These are phyloP conservation scores for Solanum gracilifrons DNA, from an alignment of 257 asterid species.

Conservation along the genomic window DNA sequence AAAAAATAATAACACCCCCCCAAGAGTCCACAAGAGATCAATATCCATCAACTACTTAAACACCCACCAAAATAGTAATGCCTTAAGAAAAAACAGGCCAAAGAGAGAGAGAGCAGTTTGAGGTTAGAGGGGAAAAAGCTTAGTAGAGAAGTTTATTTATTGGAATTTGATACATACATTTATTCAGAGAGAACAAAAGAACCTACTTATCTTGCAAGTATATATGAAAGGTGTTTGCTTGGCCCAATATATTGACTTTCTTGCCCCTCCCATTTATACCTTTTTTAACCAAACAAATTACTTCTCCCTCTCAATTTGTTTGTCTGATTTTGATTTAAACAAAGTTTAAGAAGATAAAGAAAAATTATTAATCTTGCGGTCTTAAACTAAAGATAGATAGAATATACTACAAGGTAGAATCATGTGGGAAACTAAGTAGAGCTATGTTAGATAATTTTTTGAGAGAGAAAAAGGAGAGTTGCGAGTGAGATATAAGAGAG, in stretches of 20 bases:
- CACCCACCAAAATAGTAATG: neutral
- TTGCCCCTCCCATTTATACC: neutral
- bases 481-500: neutral
- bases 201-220: conserved; percentile 19
- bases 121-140: neutral
- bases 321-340: too few relatives aligned
- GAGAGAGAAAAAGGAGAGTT: neutral
- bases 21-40: conserved; percentile 36
- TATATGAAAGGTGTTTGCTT: conserved; percentile 1
- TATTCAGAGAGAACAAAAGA: conserved; percentile 6
- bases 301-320: neutral
- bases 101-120: conserved; percentile 1
- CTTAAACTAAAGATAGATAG: neutral
- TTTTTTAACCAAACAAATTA: neutral
- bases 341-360: too few relatives aligned
- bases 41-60: conserved; percentile 52
- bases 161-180: conserved; percentile 35
- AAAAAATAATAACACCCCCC: conserved; percentile 36
- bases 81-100: neutral
- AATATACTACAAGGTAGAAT: neutral
- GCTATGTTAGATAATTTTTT: neutral
- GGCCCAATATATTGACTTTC: conserved; percentile 2
- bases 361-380: too few relatives aligned
- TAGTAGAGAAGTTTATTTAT: conserved; percentile 21
- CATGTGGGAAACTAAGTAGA: neutral